These are phyloP conservation scores for Trichosporon sp. DNA, from an alignment of 1,284 basidiomycete genomes.

Conservation along the genomic window DNA sequence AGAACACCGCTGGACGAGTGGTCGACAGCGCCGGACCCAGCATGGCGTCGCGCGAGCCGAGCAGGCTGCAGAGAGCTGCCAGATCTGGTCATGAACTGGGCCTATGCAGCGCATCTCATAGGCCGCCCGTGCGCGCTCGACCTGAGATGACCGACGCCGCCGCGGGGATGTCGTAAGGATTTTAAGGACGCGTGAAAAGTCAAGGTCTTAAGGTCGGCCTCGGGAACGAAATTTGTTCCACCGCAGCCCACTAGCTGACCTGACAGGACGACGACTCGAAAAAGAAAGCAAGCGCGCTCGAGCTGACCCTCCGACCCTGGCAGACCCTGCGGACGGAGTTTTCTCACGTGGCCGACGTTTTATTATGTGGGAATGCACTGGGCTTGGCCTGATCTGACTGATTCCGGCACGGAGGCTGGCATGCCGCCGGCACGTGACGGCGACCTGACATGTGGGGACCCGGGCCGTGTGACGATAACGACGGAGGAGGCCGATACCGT, in stretches of 20 bases:
- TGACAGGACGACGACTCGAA: not conserved
- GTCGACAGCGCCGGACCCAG: not conserved
- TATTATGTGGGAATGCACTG: not conserved
- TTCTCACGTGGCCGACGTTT: not conserved
- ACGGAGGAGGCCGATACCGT: not conserved
- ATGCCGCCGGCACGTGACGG: not conserved
- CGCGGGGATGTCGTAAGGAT: not conserved
- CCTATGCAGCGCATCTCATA: not conserved
- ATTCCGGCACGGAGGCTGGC: not conserved
- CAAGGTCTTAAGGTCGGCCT: not conserved
- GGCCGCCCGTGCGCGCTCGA: not conserved
- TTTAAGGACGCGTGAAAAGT: not conserved
- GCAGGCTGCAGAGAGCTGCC: not conserved
- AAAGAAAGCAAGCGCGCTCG: not conserved
- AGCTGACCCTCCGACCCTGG: not conserved
- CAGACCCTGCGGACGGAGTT: not conserved
- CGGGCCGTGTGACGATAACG: not conserved
- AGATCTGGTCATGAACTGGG: not conserved
- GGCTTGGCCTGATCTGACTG: not conserved
- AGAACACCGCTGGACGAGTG: not conserved
- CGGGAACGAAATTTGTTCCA: not conserved
- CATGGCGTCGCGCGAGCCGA: not conserved
- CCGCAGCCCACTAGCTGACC: not conserved
- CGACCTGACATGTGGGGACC: not conserved
- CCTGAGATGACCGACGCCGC: not conserved